Evolutionary conservation across 129 eudicot genomes (phyloP).

Genomic region (Heracleum sosnowskyi): DNA sequence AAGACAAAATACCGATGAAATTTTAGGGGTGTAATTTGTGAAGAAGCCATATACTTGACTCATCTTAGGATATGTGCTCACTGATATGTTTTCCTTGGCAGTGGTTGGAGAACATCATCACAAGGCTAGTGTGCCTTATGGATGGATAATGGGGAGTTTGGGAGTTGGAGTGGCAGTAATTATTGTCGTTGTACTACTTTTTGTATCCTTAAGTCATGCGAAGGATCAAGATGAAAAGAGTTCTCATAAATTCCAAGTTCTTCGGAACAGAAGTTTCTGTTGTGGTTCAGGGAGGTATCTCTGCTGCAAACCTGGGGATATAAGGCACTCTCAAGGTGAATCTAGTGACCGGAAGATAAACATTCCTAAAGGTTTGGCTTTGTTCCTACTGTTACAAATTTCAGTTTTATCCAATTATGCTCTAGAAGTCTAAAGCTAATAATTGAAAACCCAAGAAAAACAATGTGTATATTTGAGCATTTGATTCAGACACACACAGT

Average conservation of each 20-base stretch:
- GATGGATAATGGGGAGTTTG: slow-evolving; percentile 82
- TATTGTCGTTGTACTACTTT: slow-evolving; percentile 28
- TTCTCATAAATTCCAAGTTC: slow-evolving; percentile 68
- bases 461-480: not conserved
- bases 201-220: slow-evolving; percentile 30
- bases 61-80: not conserved
- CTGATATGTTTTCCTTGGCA: slow-evolving; percentile 19
- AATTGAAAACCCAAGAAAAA: not conserved
- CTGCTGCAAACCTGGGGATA: slow-evolving; percentile 57
- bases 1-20: not conserved
- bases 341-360: slow-evolving; percentile 62
- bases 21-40: not conserved
- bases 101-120: slow-evolving; percentile 42
- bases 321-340: slow-evolving; percentile 49
- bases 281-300: slow-evolving; percentile 78
- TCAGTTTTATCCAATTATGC: not conserved
- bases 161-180: slow-evolving; percentile 51
- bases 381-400: not conserved
- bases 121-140: slow-evolving; percentile 44
- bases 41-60: not conserved
- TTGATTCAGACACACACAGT: not conserved
- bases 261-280: slow-evolving; percentile 68
- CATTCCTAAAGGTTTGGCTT: slow-evolving; percentile 63
- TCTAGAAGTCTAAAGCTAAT: not conserved
- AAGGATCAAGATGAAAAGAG: slow-evolving; percentile 50